Evolutionary conservation across 768 basidiomycete genomes (phyloP), one percentile per base, ranked within the genome.

Genomic region (Podaxis rugospora): DNA sequence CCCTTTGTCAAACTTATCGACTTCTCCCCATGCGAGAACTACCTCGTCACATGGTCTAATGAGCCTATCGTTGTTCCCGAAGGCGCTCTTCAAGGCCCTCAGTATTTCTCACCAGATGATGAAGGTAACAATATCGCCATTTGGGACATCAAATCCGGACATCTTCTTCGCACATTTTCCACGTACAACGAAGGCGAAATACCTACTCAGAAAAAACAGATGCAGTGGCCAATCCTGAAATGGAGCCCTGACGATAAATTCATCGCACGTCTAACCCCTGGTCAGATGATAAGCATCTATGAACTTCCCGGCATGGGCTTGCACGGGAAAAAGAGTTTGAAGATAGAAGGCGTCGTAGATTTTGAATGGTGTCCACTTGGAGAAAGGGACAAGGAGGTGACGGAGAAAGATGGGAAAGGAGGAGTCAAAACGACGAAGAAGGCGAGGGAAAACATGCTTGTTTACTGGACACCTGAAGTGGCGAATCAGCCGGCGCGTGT

Each of bases 341-440:
- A 98, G 78, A 92, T 98, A 50, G 95, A 98, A 66, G 96, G 96
- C 21, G 95, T 99, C 47, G 80, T 93, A 66, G 96, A 98, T 75
- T 98, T 98, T 72, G 97, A 98, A 75, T 99, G 97, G 97, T 93
- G 93, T 66, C 97, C 97, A 37, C 84, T 87, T 53, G 89, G 92
- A 55, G 95, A 97, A 66, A 90, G 86, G 72, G 96, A 98, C 66
- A 83, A 80, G 62, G 93, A 93, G 57, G 88, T 90, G 47, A 75
- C 74, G 32, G 85, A 85, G 60, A 83, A 80, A 63, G 82, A 78
- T 44, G 77, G 76, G 21, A 77, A 72, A 42, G 73, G 72, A 21
- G 68, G 74, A 5, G 78, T 74, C 47, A 85, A 84, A 70, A 66
- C 76, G 2, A 66, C 70, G 36, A 91, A 88, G 72, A 92, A 90